Evolutionary conservation across 1,139 yeast genomes (phyloP).

Genomic region (Taiozyma sp.): DNA sequence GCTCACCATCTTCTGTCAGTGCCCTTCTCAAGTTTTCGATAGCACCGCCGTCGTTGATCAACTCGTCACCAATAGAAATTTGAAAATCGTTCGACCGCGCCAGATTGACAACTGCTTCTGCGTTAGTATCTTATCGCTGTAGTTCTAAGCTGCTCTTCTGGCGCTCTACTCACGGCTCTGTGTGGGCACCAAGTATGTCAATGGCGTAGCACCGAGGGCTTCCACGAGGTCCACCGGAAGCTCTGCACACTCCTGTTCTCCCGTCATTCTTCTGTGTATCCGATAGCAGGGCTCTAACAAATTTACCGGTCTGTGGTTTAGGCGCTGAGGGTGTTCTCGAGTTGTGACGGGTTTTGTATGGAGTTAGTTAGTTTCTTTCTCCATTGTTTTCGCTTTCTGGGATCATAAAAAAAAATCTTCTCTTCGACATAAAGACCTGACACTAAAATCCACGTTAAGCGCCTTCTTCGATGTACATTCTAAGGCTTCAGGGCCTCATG

Average conservation of each 20-base stretch:
- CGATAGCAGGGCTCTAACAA: background rate
- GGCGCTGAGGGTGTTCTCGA: background rate
- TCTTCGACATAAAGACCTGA: background rate
- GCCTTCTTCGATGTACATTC: background rate
- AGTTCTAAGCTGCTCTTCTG: background rate
- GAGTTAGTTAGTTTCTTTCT: background rate
- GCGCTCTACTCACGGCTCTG: constrained; percentile 27
- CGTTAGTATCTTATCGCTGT: background rate
- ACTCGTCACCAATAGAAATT: constrained; percentile 1
- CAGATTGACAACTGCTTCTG: background rate
- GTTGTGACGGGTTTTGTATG: background rate
- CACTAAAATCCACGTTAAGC: background rate
- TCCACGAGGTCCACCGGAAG: constrained; percentile 20
- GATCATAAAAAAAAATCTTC: background rate
- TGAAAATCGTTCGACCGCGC: background rate
- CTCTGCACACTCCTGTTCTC: background rate
- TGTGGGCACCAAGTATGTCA: constrained; percentile 31
- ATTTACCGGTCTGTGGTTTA: background rate
- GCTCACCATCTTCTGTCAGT: background rate
- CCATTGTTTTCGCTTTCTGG: background rate
- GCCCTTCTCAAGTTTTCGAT: background rate
- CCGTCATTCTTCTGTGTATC: background rate
- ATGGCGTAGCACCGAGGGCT: constrained; percentile 29
- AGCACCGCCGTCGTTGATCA: background rate
- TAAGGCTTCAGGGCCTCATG: background rate